These are phyloP conservation scores for Conticribra guillardii DNA, from an alignment of 108 stramenopile species.

Conservation along the genomic window DNA sequence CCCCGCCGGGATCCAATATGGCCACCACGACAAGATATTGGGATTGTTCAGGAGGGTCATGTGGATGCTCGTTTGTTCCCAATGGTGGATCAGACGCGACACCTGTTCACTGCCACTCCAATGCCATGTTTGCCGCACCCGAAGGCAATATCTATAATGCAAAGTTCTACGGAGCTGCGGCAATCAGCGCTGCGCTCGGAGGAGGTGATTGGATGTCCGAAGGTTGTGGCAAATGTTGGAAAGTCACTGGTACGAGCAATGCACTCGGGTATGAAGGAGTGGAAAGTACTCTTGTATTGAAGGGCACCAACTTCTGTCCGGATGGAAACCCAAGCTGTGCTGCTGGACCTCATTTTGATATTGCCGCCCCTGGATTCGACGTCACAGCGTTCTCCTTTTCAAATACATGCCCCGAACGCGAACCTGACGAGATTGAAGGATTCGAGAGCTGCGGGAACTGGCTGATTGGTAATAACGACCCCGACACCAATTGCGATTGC, in stretches of 20 bases:
- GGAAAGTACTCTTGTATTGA: constrained; percentile 44
- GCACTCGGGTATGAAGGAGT: constrained; percentile 15
- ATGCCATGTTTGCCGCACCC: constrained; percentile 59
- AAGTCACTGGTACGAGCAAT: constrained; percentile 48
- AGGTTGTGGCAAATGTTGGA: constrained; percentile 58
- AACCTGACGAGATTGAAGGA: constrained; percentile 31
- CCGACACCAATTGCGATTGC: constrained; percentile 33
- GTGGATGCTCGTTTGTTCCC: constrained; percentile 33
- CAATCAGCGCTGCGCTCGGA: constrained; percentile 42
- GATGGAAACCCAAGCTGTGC: constrained; percentile 32
- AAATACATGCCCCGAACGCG: constrained; percentile 11
- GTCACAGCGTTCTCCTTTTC: constrained; percentile 25
- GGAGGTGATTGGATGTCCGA: constrained; percentile 46
- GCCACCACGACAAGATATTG: constrained; percentile 49
- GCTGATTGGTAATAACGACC: constrained; percentile 28
- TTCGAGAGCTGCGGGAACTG: constrained; percentile 18
- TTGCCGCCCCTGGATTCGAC: constrained; percentile 60
- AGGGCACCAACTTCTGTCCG: constrained; percentile 53
- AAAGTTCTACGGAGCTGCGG: constrained; percentile 53
- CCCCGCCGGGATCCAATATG: constrained; percentile 18
- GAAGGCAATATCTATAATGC: constrained; percentile 42
- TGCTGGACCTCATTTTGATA: constrained; percentile 52
- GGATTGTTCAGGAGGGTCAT: constrained; percentile 49
- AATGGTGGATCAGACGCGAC: constrained; percentile 10
- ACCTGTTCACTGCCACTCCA: constrained; percentile 39